phyloP scores from a whole-genome alignment of 169 alveolate genomes.

The Cryptosporidium muris region DNA sequence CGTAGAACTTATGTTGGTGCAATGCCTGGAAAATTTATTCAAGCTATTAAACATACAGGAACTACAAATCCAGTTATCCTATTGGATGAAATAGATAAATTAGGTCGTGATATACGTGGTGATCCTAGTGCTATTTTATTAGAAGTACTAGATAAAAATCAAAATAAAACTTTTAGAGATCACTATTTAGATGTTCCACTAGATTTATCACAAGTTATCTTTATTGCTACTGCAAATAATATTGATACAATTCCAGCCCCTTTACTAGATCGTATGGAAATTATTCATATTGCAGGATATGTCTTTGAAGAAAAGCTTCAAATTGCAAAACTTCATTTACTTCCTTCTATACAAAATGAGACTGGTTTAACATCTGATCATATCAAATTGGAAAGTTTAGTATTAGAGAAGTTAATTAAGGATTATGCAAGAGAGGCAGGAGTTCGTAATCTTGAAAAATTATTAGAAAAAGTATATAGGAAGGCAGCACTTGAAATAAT shows the following conservation, averaged over 20 bases:
- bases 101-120: conserved; percentile 87
- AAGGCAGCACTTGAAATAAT: conserved; percentile 88
- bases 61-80: conserved; percentile 88
- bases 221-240: conserved; percentile 93
- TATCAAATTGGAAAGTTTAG: conserved; percentile 74
- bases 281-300: conserved; percentile 90
- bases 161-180: conserved; percentile 80
- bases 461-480: conserved; percentile 85
- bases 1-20: conserved; percentile 96
- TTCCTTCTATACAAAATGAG: conserved; percentile 82
- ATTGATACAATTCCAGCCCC: conserved; percentile 91
- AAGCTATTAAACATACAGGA: conserved; percentile 81
- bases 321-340: conserved; percentile 86
- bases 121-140: conserved; percentile 91
- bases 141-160: conserved; percentile 92
- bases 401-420: conserved; percentile 79
- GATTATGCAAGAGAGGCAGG: conserved; percentile 95
- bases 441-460: conserved; percentile 85
- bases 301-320: conserved; percentile 84
- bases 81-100: conserved; percentile 93
- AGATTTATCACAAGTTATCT: conserved; percentile 89
- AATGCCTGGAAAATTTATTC: conserved; percentile 91
- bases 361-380: conserved; percentile 79
- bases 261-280: conserved; percentile 93
- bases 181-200: conserved; percentile 80